Conservation (phyloP, 2,329 filamentous ascomycete species). For the Sporothrix euskadiensis region DNA sequence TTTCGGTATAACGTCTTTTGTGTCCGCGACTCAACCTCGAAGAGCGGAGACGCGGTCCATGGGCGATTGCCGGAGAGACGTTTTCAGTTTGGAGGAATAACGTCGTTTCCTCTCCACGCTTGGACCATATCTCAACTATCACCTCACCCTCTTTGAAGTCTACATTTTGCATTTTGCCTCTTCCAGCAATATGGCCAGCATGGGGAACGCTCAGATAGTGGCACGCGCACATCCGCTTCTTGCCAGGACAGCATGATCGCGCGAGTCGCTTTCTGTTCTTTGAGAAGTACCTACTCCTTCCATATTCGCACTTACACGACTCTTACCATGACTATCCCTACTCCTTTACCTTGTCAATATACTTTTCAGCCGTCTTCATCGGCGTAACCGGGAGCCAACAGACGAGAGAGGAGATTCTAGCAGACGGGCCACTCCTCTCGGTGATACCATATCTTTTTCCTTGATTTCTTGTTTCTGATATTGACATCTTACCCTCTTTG, state of each 20-base stretch:
- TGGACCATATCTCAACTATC: not conserved
- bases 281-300: not conserved
- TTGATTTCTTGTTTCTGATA: not conserved
- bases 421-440: not conserved
- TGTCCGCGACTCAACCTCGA: not conserved
- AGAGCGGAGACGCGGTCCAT: not conserved
- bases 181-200: not conserved
- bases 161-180: not conserved
- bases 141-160: not conserved
- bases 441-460: not conserved
- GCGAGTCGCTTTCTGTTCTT: not conserved
- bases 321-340: not conserved
- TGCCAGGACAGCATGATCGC: not conserved
- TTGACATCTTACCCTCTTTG: not conserved
- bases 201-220: not conserved
- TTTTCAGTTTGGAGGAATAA: not conserved
- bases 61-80: not conserved
- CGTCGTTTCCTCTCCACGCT: not conserved
- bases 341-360: not conserved
- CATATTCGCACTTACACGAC: not conserved
- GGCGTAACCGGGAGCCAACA: not conserved
- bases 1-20: not conserved
- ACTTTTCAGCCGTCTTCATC: not conserved
- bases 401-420: not conserved
- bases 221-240: not conserved